Percentiles rank a stretch among this genome's conserved stretches.
Conservation (phyloP, 352 stramenopile species). For the Globisporangium nodosum region DNA sequence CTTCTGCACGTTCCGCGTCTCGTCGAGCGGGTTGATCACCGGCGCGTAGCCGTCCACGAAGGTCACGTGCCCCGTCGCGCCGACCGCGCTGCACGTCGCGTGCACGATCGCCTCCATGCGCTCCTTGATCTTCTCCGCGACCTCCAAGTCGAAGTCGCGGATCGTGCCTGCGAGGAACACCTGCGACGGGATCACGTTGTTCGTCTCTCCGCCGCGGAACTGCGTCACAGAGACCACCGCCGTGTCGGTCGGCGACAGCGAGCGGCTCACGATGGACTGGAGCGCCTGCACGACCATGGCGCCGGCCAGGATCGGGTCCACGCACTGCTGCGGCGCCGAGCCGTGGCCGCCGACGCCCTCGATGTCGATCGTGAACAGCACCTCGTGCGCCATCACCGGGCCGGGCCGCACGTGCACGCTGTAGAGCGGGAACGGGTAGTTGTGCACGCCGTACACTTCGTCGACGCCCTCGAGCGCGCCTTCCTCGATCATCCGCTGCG, state of each 20-base stretch:
- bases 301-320: conserved; percentile 91
- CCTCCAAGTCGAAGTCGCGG: conserved; percentile 87
- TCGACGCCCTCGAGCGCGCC: conserved; percentile 83
- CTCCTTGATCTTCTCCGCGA: conserved; percentile 75
- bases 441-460: conserved; percentile 93
- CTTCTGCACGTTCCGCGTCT: conserved; percentile 75
- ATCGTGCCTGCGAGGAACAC: conserved; percentile 90
- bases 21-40: conserved; percentile 73
- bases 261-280: conserved; percentile 91
- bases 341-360: conserved; percentile 92
- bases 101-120: conserved; percentile 82
- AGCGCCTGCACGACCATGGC: conserved; percentile 88
- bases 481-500: conserved; percentile 91
- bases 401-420: conserved; percentile 85
- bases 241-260: conserved; percentile 86
- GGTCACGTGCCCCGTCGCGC: conserved; percentile 55
- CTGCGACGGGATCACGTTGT: conserved; percentile 92
- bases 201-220: conserved; percentile 89
- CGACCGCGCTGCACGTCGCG: conserved; percentile 79
- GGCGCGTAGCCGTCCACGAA: conserved; percentile 72
- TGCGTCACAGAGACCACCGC: conserved; percentile 91
- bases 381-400: conserved; percentile 88
- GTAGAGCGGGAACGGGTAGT: conserved; percentile 86
- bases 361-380: conserved; percentile 92
- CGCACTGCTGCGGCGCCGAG: conserved; percentile 87